Evolutionary conservation across 2,329 filamentous ascomycete species (phyloP), one percentile per base, ranked within the genome.

Genomic region (Neonectria coccinea): DNA sequence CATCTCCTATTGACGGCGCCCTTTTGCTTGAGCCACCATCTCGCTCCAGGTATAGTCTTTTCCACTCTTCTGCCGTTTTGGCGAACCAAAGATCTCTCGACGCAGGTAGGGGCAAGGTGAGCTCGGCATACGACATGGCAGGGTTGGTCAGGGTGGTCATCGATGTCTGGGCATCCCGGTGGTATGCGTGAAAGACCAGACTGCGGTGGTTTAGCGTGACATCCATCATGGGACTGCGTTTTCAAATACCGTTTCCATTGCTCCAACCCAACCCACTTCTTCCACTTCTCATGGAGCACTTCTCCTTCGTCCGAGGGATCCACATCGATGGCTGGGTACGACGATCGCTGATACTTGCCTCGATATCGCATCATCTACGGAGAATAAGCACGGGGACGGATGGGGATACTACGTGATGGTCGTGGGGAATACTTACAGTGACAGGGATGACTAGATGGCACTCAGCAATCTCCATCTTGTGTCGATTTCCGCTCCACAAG

Each of bases 91-190:
- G 75, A 12, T 85, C 82, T 58, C 85, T 83, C 0, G 86, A 80
- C 64, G 86, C 86, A 0, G 91, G 91, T 0, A 93, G 76, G 1
- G 90, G 89, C 3, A 92, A 78, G 4, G 86, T 86, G 53, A 93
- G 79, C 70, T 93, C 91, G 0, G 89, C 84, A 70, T 92, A 93
- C 0, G 90, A 91, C 67, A 92, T 87, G 20, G 88, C 79, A 0
- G 89, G 88, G 63, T 86, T 89, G 22, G 86, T 88, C 58, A 91
- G 81, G 4, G 91, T 82, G 1, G 88, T 87, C 80, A 93, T 90
- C 2, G 91, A 91, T 4, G 86, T 83, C 65, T 92, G 88, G 0
- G 88, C 83, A 70, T 93, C 91, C 61, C 89, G 84, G 5, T 90
- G 77, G 68, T 91, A 91, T 14, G 87, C 79, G 72, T 90, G 88